Percentiles rank a stretch among this genome's conserved stretches.
Conservation (phyloP, 2,329 filamentous ascomycete genomes). For the Aspergillus sp. region DNA sequence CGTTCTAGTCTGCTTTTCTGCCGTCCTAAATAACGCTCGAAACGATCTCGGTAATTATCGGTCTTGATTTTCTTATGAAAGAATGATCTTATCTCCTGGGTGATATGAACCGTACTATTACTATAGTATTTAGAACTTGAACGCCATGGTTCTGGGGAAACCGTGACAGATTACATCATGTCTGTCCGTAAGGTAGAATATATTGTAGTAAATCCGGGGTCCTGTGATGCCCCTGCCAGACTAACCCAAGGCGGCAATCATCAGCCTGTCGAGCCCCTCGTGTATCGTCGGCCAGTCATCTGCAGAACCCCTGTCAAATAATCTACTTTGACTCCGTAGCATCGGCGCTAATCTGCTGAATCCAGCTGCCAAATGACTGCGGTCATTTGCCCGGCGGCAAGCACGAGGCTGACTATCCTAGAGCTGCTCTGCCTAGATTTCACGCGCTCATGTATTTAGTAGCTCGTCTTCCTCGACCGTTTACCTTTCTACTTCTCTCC, state of each 20-base stretch:
- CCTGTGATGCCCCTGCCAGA: background rate
- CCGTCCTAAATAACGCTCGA: too few relatives aligned
- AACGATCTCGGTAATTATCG: too few relatives aligned
- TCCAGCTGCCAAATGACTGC: background rate
- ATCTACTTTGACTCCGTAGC: background rate
- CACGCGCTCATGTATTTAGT: background rate
- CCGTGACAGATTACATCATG: too few relatives aligned
- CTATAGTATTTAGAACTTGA: too few relatives aligned
- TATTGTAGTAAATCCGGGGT: background rate
- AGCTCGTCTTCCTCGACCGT: background rate
- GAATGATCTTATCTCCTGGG: too few relatives aligned
- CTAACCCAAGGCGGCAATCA: background rate
- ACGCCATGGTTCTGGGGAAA: too few relatives aligned
- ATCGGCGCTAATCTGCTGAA: background rate
- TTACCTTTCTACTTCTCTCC: background rate
- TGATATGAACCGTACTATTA: too few relatives aligned
- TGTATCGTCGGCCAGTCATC: background rate
- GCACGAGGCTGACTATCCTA: slow-evolving; percentile 1
- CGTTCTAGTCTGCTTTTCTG: too few relatives aligned
- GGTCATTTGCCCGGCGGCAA: background rate
- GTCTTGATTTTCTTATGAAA: too few relatives aligned
- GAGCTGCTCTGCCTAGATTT: background rate
- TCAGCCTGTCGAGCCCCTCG: background rate
- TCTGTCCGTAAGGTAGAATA: too few relatives aligned
- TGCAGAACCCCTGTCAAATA: background rate